Percentiles rank a stretch among this genome's conserved stretches.
These are phyloP conservation scores for Pinus taeda DNA, from an alignment of 75 land plant genomes.

Conservation along the genomic window DNA sequence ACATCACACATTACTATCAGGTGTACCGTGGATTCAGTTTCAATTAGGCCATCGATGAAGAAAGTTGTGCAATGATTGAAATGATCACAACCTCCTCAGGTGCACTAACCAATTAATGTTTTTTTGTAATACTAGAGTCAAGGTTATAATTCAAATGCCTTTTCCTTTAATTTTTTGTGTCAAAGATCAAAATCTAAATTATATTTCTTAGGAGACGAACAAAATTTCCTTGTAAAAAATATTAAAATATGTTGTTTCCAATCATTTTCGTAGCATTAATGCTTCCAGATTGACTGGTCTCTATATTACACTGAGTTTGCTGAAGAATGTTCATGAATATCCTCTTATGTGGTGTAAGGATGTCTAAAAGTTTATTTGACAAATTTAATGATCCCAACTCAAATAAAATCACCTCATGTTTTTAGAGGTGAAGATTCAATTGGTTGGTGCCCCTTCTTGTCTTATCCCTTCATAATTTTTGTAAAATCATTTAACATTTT, in stretches of 20 bases:
- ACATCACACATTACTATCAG: slow-evolving; percentile 53
- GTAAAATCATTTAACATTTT: neutral
- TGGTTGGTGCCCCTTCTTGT: neutral
- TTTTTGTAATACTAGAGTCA: slow-evolving; percentile 8
- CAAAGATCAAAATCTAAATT: neutral
- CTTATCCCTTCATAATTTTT: neutral
- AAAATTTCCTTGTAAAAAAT: slow-evolving; percentile 10
- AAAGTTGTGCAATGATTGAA: slow-evolving; percentile 63
- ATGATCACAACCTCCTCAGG: slow-evolving; percentile 14
- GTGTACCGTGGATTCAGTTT: slow-evolving; percentile 66
- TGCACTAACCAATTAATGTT: neutral
- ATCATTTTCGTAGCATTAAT: neutral
- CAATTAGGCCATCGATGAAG: slow-evolving; percentile 73
- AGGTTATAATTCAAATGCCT: neutral
- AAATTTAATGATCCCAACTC: neutral
- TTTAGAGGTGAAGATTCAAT: slow-evolving; percentile 1
- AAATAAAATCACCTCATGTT: neutral
- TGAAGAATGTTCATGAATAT: neutral
- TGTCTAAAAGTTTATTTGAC: neutral
- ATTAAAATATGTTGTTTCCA: slow-evolving; percentile 2
- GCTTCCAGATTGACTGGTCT: slow-evolving; percentile 4
- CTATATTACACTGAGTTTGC: neutral
- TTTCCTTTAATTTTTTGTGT: neutral
- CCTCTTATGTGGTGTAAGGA: neutral
- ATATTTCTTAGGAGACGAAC: slow-evolving; percentile 6